Conservation (phyloP, 768 basidiomycete genomes). For the Termitomyces sp. region DNA sequence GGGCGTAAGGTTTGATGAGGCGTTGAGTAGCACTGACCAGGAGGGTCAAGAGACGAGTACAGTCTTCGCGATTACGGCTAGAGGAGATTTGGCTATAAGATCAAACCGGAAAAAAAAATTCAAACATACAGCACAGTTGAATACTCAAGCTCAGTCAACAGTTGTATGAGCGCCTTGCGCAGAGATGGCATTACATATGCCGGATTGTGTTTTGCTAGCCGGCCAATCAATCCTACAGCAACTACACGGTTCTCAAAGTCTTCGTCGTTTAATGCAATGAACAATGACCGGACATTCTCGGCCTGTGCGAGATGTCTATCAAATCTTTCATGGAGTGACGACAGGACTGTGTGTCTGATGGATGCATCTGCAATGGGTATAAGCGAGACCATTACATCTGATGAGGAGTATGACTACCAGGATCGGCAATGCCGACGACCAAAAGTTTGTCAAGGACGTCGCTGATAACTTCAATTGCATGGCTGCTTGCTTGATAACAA, state of each 20-base stretch:
- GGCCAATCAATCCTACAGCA: conserved; percentile 89
- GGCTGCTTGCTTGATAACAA: conserved; percentile 91
- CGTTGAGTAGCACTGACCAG: conserved; percentile 90
- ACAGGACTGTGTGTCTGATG: conserved; percentile 84
- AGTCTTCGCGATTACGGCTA: conserved; percentile 87
- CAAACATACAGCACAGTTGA: conserved; percentile 68
- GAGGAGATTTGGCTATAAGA: background rate
- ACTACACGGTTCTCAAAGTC: conserved; percentile 89
- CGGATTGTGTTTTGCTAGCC: conserved; percentile 91
- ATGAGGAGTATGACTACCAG: conserved; percentile 46
- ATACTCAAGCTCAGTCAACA: conserved; percentile 95
- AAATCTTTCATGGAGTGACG: conserved; percentile 85
- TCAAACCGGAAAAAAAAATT: background rate
- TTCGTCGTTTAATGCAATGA: conserved; percentile 97
- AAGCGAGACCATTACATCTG: conserved; percentile 6
- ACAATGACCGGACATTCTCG: conserved; percentile 95
- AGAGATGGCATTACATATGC: conserved; percentile 98
- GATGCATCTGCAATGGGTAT: conserved; percentile 48
- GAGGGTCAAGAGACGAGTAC: conserved; percentile 82
- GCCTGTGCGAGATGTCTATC: conserved; percentile 97
- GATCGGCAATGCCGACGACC: conserved; percentile 94
- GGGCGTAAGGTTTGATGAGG: conserved; percentile 92
- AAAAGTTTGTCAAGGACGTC: conserved; percentile 97
- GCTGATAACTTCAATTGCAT: conserved; percentile 94
- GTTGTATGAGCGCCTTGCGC: conserved; percentile 91